phyloP scores from a whole-genome alignment of 1,284 basidiomycete genomes.

The Cryptococcus floricola region DNA sequence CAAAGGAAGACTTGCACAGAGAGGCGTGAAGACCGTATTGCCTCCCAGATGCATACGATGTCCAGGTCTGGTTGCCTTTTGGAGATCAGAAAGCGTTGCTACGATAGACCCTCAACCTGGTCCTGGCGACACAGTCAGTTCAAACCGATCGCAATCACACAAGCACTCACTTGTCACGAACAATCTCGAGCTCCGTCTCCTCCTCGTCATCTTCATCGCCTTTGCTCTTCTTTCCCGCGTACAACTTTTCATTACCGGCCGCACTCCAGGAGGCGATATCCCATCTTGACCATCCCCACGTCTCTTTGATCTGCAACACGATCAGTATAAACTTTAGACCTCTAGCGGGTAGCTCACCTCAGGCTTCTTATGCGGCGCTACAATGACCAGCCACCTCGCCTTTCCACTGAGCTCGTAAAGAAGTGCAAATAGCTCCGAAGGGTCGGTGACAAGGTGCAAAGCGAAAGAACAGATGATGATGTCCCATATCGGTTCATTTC shows the following conservation, averaged over 20 bases:
- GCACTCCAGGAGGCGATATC: slow-evolving; percentile 58
- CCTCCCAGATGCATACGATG: not conserved
- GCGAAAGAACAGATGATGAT: slow-evolving; percentile 69
- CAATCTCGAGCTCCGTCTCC: slow-evolving; percentile 52
- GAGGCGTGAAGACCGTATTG: too few species aligned
- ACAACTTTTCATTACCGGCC: slow-evolving; percentile 43
- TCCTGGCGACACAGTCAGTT: not conserved
- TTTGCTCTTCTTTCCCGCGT: slow-evolving; percentile 8
- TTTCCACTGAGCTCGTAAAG: slow-evolving; percentile 62
- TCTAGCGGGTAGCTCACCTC: slow-evolving; percentile 52
- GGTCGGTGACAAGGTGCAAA: slow-evolving; percentile 61
- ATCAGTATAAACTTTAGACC: not conserved
- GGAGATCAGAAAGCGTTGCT: slow-evolving; percentile 11
- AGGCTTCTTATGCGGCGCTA: slow-evolving; percentile 71
- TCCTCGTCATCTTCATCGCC: slow-evolving; percentile 34
- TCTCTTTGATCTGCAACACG: slow-evolving; percentile 59
- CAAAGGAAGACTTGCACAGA: not conserved
- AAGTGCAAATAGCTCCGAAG: slow-evolving; percentile 62
- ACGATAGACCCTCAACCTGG: slow-evolving; percentile 16
- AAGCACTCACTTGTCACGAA: slow-evolving; percentile 56
- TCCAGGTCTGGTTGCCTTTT: not conserved
- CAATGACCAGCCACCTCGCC: slow-evolving; percentile 60
- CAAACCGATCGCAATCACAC: not conserved
- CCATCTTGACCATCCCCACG: slow-evolving; percentile 71
- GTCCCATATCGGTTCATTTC: slow-evolving; percentile 50